These are phyloP conservation scores for Fibroporia radiculosa DNA, from an alignment of 768 basidiomycete genomes.

Conservation along the genomic window DNA sequence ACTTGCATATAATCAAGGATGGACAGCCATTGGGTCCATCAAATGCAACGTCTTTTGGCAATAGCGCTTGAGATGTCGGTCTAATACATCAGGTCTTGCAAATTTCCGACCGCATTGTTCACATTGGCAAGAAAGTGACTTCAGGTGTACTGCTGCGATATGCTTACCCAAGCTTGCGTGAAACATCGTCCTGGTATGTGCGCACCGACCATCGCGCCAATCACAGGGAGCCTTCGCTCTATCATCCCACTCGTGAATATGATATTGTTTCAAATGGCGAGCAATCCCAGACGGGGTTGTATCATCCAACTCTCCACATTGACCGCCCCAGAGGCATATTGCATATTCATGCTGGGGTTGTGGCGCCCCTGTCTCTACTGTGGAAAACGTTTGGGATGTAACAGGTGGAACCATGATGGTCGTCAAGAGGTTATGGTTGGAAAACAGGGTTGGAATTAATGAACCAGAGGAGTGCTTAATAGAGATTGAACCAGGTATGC, in stretches of 20 bases:
- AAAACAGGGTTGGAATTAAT: no score
- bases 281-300: slow-evolving; percentile 11
- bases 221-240: background rate
- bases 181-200: slow-evolving; percentile 7
- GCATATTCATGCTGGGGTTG: no score
- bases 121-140: slow-evolving; percentile 10
- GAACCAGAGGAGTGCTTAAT: no score
- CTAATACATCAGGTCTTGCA: slow-evolving; percentile 13
- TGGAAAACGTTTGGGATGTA: no score
- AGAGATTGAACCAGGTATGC: no score
- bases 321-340: no score
- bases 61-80: slow-evolving; percentile 16
- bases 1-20: no score
- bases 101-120: slow-evolving; percentile 12
- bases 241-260: background rate
- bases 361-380: no score
- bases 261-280: slow-evolving; percentile 12
- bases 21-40: background rate
- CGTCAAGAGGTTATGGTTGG: no score
- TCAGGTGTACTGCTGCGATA: slow-evolving; percentile 15
- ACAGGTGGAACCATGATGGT: no score
- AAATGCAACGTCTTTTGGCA: slow-evolving; percentile 3
- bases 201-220: background rate
- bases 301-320: no score
- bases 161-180: slow-evolving; percentile 14